Percentiles rank a stretch among this genome's conserved stretches.
These are phyloP conservation scores for Trichoderma lentiforme DNA, from an alignment of 2,329 filamentous ascomycete species.

Conservation along the genomic window DNA sequence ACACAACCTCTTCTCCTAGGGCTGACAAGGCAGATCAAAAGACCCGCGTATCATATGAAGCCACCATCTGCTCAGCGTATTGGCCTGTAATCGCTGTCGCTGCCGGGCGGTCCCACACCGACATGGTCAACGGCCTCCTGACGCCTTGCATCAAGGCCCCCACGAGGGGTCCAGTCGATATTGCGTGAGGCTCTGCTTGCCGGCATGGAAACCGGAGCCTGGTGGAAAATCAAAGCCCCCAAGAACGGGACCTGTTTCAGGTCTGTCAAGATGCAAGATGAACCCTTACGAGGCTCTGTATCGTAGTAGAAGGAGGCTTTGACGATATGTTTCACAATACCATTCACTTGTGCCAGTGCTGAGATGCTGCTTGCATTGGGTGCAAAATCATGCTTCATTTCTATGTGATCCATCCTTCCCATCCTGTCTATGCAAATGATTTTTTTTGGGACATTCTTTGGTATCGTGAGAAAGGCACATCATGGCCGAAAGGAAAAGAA, in stretches of 20 bases:
- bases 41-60: not conserved
- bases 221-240: not conserved
- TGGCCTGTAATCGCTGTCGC: not conserved
- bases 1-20: not conserved
- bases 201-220: not conserved
- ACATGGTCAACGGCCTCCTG: not conserved
- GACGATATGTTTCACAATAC: not conserved
- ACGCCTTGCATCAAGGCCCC: not conserved
- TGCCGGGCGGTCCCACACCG: not conserved
- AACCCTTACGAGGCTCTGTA: not conserved
- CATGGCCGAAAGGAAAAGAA: not conserved
- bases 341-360: not conserved
- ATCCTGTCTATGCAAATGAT: not conserved
- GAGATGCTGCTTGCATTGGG: not conserved
- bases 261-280: not conserved
- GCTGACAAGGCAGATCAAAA: conserved; percentile 9
- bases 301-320: not conserved
- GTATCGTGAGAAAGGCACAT: not conserved
- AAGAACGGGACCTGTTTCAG: not conserved
- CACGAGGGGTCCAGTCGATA: not conserved
- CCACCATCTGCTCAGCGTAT: not conserved
- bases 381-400: not conserved
- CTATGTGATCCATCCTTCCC: not conserved
- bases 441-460: not conserved
- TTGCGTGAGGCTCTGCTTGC: not conserved